Base-by-base conservation (phyloP, 2,329 filamentous ascomycete genomes). In the Aureobasidium melanogenum region DNA sequence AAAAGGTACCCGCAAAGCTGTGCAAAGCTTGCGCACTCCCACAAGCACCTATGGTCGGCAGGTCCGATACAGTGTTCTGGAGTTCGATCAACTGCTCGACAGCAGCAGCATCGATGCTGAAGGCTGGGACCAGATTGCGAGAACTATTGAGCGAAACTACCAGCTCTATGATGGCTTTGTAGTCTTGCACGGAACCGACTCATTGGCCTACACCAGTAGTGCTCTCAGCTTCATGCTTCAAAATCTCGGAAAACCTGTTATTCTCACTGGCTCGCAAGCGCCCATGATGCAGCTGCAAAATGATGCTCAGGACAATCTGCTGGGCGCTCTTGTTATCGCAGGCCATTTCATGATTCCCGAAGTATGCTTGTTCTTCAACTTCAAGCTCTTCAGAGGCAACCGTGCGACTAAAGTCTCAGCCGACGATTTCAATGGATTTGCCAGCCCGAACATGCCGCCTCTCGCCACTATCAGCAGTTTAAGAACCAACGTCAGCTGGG, bases 281-380 rank as follows among this genome's bases (percentile, higher is more conserved):
- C 90, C 90, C 50, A 96, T 97, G 82, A 88, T 94, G 68, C 87
- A 92, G 63, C 83, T 96, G 28, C 91, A 96, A 74, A 94, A 88
- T 56, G 92, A 97, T 73, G 92, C 91, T 10, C 88, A 91, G 39
- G 91, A 95, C 76, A 97, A 96, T 69, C 82, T 97, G 14, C 82
- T 96, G 5, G 89, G 89, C 22, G 92, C 90, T 1, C 81, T 96
- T 69, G 91, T 96, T 70, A 88, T 96, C 61, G 92, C 92, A 3
- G 91, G 91, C 36, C 94, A 94, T 63, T 96, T 96, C 71, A 88
- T 91, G 77, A 90, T 97, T 62, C 91, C 92, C 0, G 92, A 96
- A 73, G 92, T 97, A 58, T 92, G 90, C 71, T 81, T 97, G 38
- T 96, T 95, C 78, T 97, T 97, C 80, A 90, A 94, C 74, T 89